These are phyloP conservation scores for Annulohypoxylon stygium DNA, from an alignment of 495 filamentous ascomycete genomes.

Conservation along the genomic window DNA sequence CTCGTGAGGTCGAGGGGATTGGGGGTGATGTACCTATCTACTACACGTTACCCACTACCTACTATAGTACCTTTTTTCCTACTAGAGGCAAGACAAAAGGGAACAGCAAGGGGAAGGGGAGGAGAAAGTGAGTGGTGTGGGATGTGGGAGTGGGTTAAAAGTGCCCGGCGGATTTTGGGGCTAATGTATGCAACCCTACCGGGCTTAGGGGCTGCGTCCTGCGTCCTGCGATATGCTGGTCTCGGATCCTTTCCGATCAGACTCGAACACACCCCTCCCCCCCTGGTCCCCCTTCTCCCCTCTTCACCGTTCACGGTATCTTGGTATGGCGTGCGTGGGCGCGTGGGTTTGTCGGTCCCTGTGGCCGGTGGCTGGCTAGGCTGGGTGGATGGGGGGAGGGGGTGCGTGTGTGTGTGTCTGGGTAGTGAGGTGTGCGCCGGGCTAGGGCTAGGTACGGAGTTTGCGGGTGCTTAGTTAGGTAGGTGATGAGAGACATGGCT, in stretches of 20 bases:
- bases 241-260: conserved; percentile 15
- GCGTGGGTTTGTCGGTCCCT: background rate
- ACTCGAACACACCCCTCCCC: too few relatives aligned
- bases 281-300: background rate
- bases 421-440: background rate
- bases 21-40: background rate
- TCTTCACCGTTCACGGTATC: background rate
- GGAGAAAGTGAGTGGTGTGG: background rate
- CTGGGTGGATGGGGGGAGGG: background rate
- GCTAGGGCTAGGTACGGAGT: background rate
- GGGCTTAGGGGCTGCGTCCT: background rate
- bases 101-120: background rate
- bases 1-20: background rate
- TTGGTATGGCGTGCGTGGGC: background rate
- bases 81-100: background rate
- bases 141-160: background rate
- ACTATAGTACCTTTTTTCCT: too few relatives aligned
- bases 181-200: conserved; percentile 39
- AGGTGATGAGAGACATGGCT: background rate
- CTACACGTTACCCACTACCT: too few relatives aligned
- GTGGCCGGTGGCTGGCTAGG: background rate
- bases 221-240: background rate
- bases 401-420: background rate
- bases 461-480: background rate
- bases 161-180: conserved; percentile 1